Conservation (phyloP, 2,329 filamentous ascomycete genomes). For the Pyrenophora tritici-repentis region DNA sequence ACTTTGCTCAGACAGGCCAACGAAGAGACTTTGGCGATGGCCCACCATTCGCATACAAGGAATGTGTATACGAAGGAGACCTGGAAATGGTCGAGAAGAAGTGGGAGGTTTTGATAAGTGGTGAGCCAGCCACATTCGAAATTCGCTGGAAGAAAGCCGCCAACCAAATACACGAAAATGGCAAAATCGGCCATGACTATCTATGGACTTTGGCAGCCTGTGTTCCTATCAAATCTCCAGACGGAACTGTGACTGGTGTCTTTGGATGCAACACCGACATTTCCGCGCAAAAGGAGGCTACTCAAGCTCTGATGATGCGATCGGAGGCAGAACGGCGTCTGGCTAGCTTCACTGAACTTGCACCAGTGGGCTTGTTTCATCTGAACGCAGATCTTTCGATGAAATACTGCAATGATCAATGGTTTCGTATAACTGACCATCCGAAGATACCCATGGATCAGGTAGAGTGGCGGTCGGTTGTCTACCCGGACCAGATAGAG, state of each 20-base stretch:
- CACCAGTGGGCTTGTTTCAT: slow-evolving; percentile 17
- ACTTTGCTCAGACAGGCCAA: slow-evolving; percentile 14
- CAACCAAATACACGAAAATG: not conserved
- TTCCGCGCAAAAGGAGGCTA: slow-evolving; percentile 29
- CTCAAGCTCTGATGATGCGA: slow-evolving; percentile 14
- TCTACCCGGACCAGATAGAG: slow-evolving; percentile 6
- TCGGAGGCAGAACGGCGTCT: slow-evolving; percentile 24
- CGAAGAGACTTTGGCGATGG: slow-evolving; percentile 1
- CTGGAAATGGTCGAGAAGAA: not conserved
- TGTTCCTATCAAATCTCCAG: slow-evolving; percentile 23
- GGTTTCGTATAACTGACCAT: slow-evolving; percentile 22
- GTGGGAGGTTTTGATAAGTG: slow-evolving; percentile 27
- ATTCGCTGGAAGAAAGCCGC: slow-evolving; percentile 30
- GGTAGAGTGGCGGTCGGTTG: slow-evolving; percentile 10
- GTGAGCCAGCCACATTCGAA: slow-evolving; percentile 30
- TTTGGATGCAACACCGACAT: slow-evolving; percentile 34
- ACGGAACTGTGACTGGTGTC: slow-evolving; percentile 23
- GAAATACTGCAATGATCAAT: slow-evolving; percentile 28
- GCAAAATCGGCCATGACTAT: slow-evolving; percentile 2
- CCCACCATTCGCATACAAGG: slow-evolving; percentile 12
- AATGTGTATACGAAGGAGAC: slow-evolving; percentile 13
- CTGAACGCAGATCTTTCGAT: slow-evolving; percentile 20
- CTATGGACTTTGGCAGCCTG: slow-evolving; percentile 30
- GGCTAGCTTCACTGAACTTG: slow-evolving; percentile 20
- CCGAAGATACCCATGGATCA: slow-evolving; percentile 12